These are phyloP conservation scores for Candida dendrica DNA, from an alignment of 805 yeast species.

Conservation along the genomic window DNA sequence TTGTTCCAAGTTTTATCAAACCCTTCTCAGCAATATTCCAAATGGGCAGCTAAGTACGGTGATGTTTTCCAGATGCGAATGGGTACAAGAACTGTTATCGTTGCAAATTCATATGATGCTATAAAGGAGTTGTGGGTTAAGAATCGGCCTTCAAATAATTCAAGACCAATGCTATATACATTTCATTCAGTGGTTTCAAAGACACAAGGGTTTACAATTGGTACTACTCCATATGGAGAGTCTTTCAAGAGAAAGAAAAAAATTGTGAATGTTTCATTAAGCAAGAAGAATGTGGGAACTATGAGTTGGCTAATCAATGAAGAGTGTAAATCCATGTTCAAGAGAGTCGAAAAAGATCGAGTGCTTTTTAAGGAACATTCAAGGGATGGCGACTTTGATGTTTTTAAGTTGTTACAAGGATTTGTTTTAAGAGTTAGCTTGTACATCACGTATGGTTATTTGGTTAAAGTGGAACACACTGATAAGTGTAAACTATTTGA, in stretches of 20 bases:
- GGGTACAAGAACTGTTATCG: conserved; percentile 50
- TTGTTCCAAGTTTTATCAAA: conserved; percentile 34
- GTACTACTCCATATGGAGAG: conserved; percentile 54
- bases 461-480: conserved; percentile 32
- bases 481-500: conserved; percentile 34
- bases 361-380: conserved; percentile 7
- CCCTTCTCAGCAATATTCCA: conserved; percentile 42
- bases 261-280: conserved; percentile 36
- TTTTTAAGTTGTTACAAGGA: conserved; percentile 37
- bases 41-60: conserved; percentile 38
- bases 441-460: conserved; percentile 43
- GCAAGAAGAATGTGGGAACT: conserved; percentile 27
- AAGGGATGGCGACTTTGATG: conserved; percentile 28
- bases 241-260: conserved; percentile 42
- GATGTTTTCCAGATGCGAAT: conserved; percentile 55
- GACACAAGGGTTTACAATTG: conserved; percentile 53
- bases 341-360: conserved; percentile 12
- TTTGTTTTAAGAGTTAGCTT: conserved; percentile 46
- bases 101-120: conserved; percentile 59
- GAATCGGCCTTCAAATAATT: conserved; percentile 46
- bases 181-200: conserved; percentile 57
- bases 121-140: conserved; percentile 47
- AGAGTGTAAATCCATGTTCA: conserved; percentile 27
- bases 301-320: conserved; percentile 29
- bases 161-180: conserved; percentile 61